Percentiles rank a stretch among this genome's conserved stretches.
Evolutionary conservation across 306 rosid genomes (phyloP).

Genomic region (Dicorynia guianensis): DNA sequence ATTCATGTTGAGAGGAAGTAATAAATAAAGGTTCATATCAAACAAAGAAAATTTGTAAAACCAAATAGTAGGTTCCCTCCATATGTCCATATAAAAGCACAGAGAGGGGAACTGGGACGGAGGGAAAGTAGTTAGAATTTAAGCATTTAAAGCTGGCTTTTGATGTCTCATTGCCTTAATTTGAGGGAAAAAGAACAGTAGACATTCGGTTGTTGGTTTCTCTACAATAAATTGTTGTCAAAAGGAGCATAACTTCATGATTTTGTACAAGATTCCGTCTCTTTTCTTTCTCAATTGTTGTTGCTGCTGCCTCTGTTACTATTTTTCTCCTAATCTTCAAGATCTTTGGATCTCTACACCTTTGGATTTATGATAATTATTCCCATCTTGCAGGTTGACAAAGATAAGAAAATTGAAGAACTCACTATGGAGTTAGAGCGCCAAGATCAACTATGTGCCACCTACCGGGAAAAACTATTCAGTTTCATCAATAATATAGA

Average conservation of each 20-base stretch:
- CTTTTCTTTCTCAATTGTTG: neutral
- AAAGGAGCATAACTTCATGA: neutral
- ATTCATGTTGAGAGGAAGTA: neutral
- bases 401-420: slow-evolving; percentile 86
- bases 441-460: slow-evolving; percentile 75
- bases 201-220: slow-evolving; percentile 13
- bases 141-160: slow-evolving; percentile 14
- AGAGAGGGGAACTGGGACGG: neutral
- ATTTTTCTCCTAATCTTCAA: neutral
- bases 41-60: neutral
- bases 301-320: neutral
- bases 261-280: neutral
- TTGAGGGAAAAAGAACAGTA: neutral
- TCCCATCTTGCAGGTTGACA: slow-evolving; percentile 66
- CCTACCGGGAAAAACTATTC: slow-evolving; percentile 70
- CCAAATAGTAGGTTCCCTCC: neutral
- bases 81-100: neutral
- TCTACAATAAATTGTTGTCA: slow-evolving; percentile 11
- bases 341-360: slow-evolving; percentile 16
- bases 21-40: neutral
- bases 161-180: slow-evolving; percentile 15
- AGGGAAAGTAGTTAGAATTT: neutral
- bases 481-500: slow-evolving; percentile 71
- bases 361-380: slow-evolving; percentile 14
- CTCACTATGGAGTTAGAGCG: slow-evolving; percentile 81